Evolutionary conservation across 305 asterid species (phyloP), one percentile per base, ranked within the genome.

Genomic region (Salvia sclarea): DNA sequence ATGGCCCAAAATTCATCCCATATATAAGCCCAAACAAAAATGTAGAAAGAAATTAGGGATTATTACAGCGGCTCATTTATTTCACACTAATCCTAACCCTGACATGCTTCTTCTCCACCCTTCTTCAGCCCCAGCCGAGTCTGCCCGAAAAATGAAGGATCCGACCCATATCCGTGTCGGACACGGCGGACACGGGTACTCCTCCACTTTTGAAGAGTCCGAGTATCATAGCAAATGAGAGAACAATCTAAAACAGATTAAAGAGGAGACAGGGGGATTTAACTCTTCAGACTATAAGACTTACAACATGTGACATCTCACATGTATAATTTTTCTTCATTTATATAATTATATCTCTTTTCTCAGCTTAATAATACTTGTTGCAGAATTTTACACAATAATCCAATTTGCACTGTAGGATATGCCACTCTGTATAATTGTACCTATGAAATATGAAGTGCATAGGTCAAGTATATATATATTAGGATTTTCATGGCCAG

Each of bases 401-500:
- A 65, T 30, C 60, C 68, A 65, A 44, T 25, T 61, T 35, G 55
- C 16, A 38, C 53, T 5, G 38, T 33, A 5, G 9, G 9, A 33
- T 33, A 33, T 33, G 38, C 38, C 38, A 7, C 38, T 33, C 1
- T 62, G 67, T 20, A 48, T 22, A 45, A 57, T 47, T 55, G 37
- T 24, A 73, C 33, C 53, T 11, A 62, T 60, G 50, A 20, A 64
- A 69, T 20, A 75, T 73, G 53, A 61, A 30, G 28, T 58, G 67
- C 61, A 20, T 24, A 60, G 49, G 67, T 49, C 48, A 57, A 17
- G n/a, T 21, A 43, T 59, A 63, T 69, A 35, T 60, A 73, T 43
- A n/a, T n/a, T n/a, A 69, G 43, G 55, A 60, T 22, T 64, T 65
- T 43, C 56, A 16, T 45, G 35, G 49, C 82, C 75, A 66, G 22